Conservation (phyloP, 1,284 basidiomycete species). For the Taiwanofungus camphoratus region DNA sequence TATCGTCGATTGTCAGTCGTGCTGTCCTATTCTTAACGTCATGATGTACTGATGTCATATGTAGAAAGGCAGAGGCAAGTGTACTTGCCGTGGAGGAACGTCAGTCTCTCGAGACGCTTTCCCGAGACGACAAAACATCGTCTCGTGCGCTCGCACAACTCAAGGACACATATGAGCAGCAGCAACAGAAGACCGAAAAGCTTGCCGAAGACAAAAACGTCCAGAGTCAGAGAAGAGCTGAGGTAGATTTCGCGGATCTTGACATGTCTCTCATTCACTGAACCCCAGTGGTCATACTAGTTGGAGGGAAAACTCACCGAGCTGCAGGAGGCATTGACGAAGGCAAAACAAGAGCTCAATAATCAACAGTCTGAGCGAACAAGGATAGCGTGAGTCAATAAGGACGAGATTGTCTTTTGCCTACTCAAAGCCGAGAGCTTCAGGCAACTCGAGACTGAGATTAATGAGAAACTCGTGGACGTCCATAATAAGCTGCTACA, state of each 20-base stretch:
- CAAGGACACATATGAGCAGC: constrained; percentile 61
- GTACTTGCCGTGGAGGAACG: constrained; percentile 82
- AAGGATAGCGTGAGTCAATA: constrained; percentile 62
- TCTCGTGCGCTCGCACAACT: constrained; percentile 64
- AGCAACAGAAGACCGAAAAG: constrained; percentile 56
- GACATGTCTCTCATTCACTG: background rate
- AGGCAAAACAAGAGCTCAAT: constrained; percentile 65
- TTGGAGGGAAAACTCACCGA: constrained; percentile 54
- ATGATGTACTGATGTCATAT: background rate
- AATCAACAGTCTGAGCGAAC: constrained; percentile 72
- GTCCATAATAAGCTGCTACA: constrained; percentile 83
- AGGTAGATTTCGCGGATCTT: constrained; percentile 38
- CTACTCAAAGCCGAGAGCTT: background rate
- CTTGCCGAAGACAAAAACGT: constrained; percentile 55
- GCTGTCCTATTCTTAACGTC: background rate
- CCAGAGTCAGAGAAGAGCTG: constrained; percentile 53
- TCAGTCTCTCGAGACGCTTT: constrained; percentile 76
- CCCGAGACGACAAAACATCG: constrained; percentile 79
- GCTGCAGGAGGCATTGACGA: constrained; percentile 49
- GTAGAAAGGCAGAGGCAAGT: constrained; percentile 74
- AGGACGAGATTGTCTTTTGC: background rate
- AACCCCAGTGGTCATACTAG: constrained; percentile 28
- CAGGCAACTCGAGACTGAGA: constrained; percentile 83
- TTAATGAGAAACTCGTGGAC: constrained; percentile 86
- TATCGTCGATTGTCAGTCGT: constrained; percentile 80